Percentiles rank a stretch among this genome's conserved stretches.
Evolutionary conservation across 2,329 filamentous ascomycete genomes (phyloP).

Genomic region (Aspergillus pseudoglaucus): DNA sequence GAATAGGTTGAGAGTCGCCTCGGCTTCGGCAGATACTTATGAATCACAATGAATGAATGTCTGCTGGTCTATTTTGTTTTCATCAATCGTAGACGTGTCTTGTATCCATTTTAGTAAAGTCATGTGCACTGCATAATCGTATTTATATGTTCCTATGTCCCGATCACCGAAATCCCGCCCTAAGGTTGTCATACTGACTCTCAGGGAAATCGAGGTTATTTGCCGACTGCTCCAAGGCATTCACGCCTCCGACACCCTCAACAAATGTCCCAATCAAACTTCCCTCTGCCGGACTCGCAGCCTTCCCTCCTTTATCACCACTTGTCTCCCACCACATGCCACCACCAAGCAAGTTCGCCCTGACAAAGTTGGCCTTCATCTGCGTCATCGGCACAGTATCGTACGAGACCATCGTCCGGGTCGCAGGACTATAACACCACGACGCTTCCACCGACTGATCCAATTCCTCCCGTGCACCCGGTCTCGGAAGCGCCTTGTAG

Average conservation of each 20-base stretch:
- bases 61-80: conserved; percentile 1
- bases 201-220: conserved; percentile 35
- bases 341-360: conserved; percentile 63
- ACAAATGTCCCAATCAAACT: conserved; percentile 61
- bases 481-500: conserved; percentile 73
- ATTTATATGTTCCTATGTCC: no score
- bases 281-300: conserved; percentile 30
- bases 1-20: neutral
- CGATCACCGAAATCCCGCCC: conserved; percentile 18
- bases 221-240: conserved; percentile 26
- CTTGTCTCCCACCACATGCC: conserved; percentile 96
- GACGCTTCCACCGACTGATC: conserved; percentile 63
- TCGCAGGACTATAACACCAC: conserved; percentile 65
- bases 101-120: neutral
- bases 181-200: conserved; percentile 36
- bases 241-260: conserved; percentile 27
- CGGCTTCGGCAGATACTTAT: neutral
- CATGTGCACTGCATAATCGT: no score
- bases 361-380: conserved; percentile 66
- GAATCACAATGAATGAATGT: conserved; percentile 9
- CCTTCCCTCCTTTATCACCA: conserved; percentile 59
- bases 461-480: conserved; percentile 56
- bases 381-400: conserved; percentile 55
- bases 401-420: conserved; percentile 68
- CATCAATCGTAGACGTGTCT: neutral